Evolutionary conservation across 768 basidiomycete species (phyloP), one percentile per base, ranked within the genome.

Genomic region (Amanita brunnescens): DNA sequence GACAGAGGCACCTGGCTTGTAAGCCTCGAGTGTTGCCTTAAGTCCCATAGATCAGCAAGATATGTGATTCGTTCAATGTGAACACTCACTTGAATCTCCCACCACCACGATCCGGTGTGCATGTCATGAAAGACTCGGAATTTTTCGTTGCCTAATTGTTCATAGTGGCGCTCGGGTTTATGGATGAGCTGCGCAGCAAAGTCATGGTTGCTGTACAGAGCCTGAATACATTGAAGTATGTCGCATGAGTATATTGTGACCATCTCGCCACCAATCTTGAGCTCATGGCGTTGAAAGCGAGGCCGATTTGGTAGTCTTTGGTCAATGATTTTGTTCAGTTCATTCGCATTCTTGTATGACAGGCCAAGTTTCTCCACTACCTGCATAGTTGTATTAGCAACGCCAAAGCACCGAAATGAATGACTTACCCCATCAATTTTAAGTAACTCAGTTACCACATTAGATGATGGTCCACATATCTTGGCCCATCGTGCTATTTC

Each of bases 51-150:
- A n/a, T n/a, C n/a, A n/a, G n/a, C n/a, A n/a, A n/a, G n/a, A n/a
- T n/a, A n/a, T n/a, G n/a, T n/a, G n/a, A n/a, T n/a, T n/a, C n/a
- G n/a, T n/a, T n/a, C n/a, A n/a, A n/a, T n/a, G n/a, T n/a, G n/a
- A n/a, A n/a, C n/a, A n/a, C n/a, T n/a, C 55, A 71, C 73, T 62
- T 75, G 72, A 2, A 64, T 65, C 12, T 38, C 21, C 73, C 73
- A 75, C 73, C 73, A 74, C 74, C 74, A 75, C 47, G 62, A 63
- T 0, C 68, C 70, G 0, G 67, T 71, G 21, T 72, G 57, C 60
- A 72, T 61, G 24, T 71, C 68, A 48, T 61, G 58, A 26, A 59
- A 66, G 16, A 63, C 13, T 6, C 35, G 18, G 2, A 8, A 20
- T 1, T 18, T 1, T 34, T 21, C 18, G 18, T 21, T 13, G 2